Conservation (phyloP, 306 rosid species). For the Coriaria nepalensis region DNA sequence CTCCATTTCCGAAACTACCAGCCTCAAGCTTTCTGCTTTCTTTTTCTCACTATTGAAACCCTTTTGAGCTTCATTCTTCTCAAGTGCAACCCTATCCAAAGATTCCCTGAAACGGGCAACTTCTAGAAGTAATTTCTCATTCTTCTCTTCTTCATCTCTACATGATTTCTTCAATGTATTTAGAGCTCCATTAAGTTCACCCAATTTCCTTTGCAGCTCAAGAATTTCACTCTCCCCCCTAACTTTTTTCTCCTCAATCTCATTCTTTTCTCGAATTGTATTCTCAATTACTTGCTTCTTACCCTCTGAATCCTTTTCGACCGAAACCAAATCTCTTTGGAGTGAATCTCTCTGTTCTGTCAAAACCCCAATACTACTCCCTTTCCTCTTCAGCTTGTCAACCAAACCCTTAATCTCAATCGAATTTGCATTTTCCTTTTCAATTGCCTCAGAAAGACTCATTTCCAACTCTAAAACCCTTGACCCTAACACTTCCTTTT, state of each 20-base stretch:
- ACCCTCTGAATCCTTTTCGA: constrained; percentile 16
- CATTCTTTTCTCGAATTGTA: constrained; percentile 12
- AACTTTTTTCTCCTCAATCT: constrained; percentile 27
- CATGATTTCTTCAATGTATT: constrained; percentile 12
- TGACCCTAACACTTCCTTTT: constrained; percentile 16
- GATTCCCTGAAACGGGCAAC: constrained; percentile 12
- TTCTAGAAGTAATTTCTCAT: constrained; percentile 21
- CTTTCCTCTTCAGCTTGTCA: constrained; percentile 32
- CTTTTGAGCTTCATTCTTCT: constrained; percentile 20
- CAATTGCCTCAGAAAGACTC: constrained; percentile 17
- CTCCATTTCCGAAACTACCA: constrained; percentile 23
- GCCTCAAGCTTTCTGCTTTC: constrained; percentile 25
- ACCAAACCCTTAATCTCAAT: constrained; percentile 19
- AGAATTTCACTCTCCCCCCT: constrained; percentile 20
- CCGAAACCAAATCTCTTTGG: constrained; percentile 11
- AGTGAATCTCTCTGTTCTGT: constrained; percentile 11
- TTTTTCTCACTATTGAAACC: constrained; percentile 32
- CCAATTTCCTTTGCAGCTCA: constrained; percentile 21
- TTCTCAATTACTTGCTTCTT: constrained; percentile 24
- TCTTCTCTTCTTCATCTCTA: constrained; percentile 23
- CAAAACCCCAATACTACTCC: constrained; percentile 23
- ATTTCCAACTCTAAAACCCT: constrained; percentile 22
- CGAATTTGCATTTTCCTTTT: constrained; percentile 22
- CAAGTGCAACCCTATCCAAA: constrained; percentile 12
- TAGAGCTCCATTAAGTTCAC: constrained; percentile 18